Evolutionary conservation across 2,329 filamentous ascomycete species (phyloP).

Genomic region (Aspergillus caelatus): DNA sequence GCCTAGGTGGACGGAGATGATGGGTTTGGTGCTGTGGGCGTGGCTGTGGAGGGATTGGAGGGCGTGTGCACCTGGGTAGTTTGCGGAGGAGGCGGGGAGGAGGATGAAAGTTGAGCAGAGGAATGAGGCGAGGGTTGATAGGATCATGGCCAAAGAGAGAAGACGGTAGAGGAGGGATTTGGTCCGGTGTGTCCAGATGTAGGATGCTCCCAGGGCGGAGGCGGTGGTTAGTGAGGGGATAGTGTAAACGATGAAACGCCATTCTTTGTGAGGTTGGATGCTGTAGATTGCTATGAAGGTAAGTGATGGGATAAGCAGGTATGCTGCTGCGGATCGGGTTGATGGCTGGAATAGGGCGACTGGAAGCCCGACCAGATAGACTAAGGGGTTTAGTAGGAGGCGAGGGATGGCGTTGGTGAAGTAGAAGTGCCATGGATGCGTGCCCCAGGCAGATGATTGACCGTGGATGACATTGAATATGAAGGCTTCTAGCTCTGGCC

Average conservation of each 20-base stretch:
- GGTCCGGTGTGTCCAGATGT: constrained; percentile 66
- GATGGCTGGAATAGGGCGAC: constrained; percentile 56
- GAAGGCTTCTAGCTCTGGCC: constrained; percentile 90
- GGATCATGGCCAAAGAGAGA: constrained; percentile 57
- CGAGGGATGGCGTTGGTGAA: constrained; percentile 79
- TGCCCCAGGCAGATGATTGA: constrained; percentile 84
- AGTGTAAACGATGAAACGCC: constrained; percentile 89
- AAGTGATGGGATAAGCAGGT: constrained; percentile 66
- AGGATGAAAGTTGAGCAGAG: constrained; percentile 68
- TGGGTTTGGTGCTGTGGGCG: constrained; percentile 28
- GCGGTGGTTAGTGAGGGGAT: constrained; percentile 79
- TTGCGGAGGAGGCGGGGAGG: constrained; percentile 79
- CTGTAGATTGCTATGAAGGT: constrained; percentile 81
- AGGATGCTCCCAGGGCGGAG: constrained; percentile 72
- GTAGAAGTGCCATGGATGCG: constrained; percentile 84
- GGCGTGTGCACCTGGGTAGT: constrained; percentile 90
- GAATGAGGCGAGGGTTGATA: constrained; percentile 64
- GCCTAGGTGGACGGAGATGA: constrained; percentile 55
- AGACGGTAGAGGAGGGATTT: constrained; percentile 63
- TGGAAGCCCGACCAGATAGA: constrained; percentile 56
- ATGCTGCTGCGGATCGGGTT: constrained; percentile 53
- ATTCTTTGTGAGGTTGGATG: constrained; percentile 90
- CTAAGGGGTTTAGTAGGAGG: constrained; percentile 78
- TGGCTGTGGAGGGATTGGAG: constrained; percentile 52
- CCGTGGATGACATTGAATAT: constrained; percentile 87